A percentile compares a stretch with the other conserved stretches of the same genome.
Evolutionary conservation across 2,329 filamentous ascomycete species (phyloP).

Genomic region (Emmonsia crescens): DNA sequence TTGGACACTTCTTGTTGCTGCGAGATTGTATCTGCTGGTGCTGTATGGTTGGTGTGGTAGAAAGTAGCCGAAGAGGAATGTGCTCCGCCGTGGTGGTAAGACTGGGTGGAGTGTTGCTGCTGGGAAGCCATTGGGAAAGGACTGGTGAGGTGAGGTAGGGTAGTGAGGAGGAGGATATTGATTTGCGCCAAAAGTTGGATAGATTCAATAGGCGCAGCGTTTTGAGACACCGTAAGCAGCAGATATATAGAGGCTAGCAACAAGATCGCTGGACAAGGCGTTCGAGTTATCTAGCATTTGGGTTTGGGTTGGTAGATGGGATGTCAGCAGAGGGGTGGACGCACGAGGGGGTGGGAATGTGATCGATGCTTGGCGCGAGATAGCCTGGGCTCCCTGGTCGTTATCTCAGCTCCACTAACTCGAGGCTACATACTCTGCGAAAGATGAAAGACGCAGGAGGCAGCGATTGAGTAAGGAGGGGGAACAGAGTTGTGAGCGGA

Average conservation of each 20-base stretch:
- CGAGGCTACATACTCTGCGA: neutral
- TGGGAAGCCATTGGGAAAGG: conserved; percentile 1
- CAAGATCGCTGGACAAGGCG: neutral
- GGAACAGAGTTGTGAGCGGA: neutral
- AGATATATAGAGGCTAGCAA: neutral
- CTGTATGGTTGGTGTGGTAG: neutral
- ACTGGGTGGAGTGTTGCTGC: neutral
- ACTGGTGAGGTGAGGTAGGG: neutral
- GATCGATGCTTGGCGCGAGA: neutral
- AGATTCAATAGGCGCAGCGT: neutral
- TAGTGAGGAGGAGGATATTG: neutral
- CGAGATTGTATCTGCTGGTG: neutral
- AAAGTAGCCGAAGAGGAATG: neutral
- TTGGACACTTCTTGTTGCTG: neutral
- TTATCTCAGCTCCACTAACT: neutral
- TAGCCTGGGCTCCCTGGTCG: too few species aligned
- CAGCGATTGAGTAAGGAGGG: neutral
- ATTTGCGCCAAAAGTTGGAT: neutral
- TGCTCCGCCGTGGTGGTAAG: neutral
- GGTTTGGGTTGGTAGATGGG: neutral
- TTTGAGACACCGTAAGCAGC: neutral
- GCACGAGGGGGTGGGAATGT: neutral
- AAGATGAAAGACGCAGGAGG: neutral
- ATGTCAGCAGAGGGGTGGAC: neutral
- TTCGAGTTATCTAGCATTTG: neutral